Conservation (phyloP, 345 rosid species). For the Barbarea vulgaris region DNA sequence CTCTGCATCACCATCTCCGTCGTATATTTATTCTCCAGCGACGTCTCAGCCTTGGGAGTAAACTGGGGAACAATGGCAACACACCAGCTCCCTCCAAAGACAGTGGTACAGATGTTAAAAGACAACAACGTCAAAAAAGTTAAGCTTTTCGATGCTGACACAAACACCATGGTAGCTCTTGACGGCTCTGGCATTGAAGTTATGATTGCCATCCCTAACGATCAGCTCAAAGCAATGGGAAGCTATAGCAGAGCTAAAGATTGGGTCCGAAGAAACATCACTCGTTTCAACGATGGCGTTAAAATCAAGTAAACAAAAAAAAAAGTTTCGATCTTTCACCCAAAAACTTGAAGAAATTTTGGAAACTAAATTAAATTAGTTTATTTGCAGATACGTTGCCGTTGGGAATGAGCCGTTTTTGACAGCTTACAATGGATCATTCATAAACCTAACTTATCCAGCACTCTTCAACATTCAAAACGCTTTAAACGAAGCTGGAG, state of each 20-base stretch:
- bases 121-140: constrained; percentile 83
- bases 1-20: constrained; percentile 16
- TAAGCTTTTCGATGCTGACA: constrained; percentile 84
- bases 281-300: constrained; percentile 71
- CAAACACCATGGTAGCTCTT: constrained; percentile 66
- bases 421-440: constrained; percentile 70
- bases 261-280: constrained; percentile 73
- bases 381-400: constrained; percentile 68
- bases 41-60: constrained; percentile 57
- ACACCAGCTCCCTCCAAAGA: constrained; percentile 63
- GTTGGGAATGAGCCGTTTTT: constrained; percentile 96
- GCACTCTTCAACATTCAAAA: constrained; percentile 90
- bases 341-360: not conserved
- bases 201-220: constrained; percentile 94
- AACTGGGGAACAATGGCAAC: constrained; percentile 91
- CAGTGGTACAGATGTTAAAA: constrained; percentile 72
- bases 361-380: not conserved
- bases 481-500: constrained; percentile 75
- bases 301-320: constrained; percentile 66
- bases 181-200: constrained; percentile 77
- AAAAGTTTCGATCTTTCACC: constrained; percentile 17
- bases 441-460: constrained; percentile 66
- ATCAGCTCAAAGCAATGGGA: constrained; percentile 67
- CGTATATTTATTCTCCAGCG: constrained; percentile 3
- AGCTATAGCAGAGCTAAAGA: constrained; percentile 57